Percentiles rank a stretch among this genome's conserved stretches.
Evolutionary conservation across 2,329 filamentous ascomycete genomes (phyloP).

Genomic region (Fusarium austroafricanum): DNA sequence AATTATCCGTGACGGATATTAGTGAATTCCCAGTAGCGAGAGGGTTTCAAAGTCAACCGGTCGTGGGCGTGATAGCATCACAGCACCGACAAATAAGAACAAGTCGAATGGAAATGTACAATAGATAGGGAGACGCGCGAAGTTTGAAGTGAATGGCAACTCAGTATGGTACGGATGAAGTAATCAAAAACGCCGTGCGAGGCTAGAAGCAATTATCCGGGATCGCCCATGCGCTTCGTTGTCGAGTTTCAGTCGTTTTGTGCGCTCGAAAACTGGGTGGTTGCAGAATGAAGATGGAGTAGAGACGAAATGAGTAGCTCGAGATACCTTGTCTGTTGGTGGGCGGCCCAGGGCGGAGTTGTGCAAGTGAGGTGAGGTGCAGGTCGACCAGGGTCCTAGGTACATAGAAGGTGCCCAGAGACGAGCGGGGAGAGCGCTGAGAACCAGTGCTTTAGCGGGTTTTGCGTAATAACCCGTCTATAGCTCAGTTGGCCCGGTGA

Average conservation of each 20-base stretch:
- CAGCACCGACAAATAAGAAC: conserved; percentile 22
- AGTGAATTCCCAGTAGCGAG: not conserved
- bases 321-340: conserved; percentile 39
- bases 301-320: conserved; percentile 47
- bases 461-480: conserved; percentile 23
- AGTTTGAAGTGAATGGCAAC: not conserved
- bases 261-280: conserved; percentile 45
- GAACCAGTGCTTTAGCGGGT: conserved; percentile 36
- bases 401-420: conserved; percentile 33
- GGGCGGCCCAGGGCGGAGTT: conserved; percentile 35
- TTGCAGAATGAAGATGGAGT: conserved; percentile 46
- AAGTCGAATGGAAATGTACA: conserved; percentile 22
- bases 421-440: conserved; percentile 33
- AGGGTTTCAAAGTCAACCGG: not conserved
- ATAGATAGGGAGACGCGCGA: conserved; percentile 13
- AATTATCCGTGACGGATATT: not conserved
- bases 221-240: conserved; percentile 41
- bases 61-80: conserved; percentile 30
- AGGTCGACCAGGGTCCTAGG: conserved; percentile 30
- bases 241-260: conserved; percentile 38
- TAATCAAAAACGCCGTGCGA: conserved; percentile 28
- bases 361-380: conserved; percentile 36
- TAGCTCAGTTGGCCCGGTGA: conserved; percentile 29
- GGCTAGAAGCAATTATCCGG: conserved; percentile 30
- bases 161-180: conserved; percentile 1